These are phyloP conservation scores for Coemansia sp. DNA, from an alignment of 192 early-diverging fungal species.

Conservation along the genomic window DNA sequence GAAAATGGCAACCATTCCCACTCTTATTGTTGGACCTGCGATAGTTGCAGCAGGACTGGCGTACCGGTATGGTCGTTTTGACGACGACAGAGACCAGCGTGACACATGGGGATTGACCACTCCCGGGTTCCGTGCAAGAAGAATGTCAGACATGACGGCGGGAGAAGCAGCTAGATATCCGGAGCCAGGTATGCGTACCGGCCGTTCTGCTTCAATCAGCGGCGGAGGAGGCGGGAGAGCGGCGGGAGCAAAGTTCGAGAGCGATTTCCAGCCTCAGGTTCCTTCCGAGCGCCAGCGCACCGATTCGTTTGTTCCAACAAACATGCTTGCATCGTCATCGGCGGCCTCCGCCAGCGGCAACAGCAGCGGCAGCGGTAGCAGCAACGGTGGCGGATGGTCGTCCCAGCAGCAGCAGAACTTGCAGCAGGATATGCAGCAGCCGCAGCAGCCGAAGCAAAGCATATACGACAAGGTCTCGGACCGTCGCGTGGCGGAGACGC, in stretches of 20 bases:
- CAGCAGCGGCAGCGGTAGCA: background rate
- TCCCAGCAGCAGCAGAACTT: too few species aligned
- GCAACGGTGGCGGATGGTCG: background rate
- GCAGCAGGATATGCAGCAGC: background rate
- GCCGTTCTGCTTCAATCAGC: too few species aligned
- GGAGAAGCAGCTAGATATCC: background rate
- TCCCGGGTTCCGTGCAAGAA: background rate
- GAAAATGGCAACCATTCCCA: slow-evolving; percentile 38
- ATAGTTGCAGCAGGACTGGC: slow-evolving; percentile 41
- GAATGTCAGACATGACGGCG: slow-evolving; percentile 3
- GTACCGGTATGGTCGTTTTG: slow-evolving; percentile 24
- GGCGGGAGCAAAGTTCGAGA: slow-evolving; percentile 11
- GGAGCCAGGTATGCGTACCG: too few species aligned
- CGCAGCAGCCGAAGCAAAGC: background rate
- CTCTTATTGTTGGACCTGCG: slow-evolving; percentile 39
- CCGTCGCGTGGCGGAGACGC: background rate
- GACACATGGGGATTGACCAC: too few species aligned
- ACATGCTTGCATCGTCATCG: slow-evolving; percentile 8
- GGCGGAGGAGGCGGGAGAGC: background rate
- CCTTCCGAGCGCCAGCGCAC: slow-evolving; percentile 21
- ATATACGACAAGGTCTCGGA: background rate
- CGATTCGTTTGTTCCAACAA: slow-evolving; percentile 40
- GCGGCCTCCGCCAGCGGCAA: background rate
- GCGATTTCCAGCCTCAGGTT: slow-evolving; percentile 22
- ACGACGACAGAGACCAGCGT: background rate